phyloP scores from a whole-genome alignment of 2,329 filamentous ascomycete species.

The Aspergillus fischeri region DNA sequence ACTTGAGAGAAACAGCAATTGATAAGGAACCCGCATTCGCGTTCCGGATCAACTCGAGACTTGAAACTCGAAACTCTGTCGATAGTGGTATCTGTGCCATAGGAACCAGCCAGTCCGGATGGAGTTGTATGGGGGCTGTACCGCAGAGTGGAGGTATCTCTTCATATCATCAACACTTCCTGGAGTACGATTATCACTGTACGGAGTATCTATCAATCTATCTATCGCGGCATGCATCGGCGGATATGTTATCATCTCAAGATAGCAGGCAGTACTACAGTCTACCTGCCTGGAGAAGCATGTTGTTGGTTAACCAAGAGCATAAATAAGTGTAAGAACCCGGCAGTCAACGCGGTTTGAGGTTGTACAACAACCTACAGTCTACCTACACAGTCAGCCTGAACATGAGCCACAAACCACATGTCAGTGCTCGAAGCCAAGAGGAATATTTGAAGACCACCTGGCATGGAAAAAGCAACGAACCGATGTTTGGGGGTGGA shows the following conservation, averaged over 20 bases:
- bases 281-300: not conserved
- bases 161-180: not conserved
- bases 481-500: not conserved
- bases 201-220: too few relatives aligned
- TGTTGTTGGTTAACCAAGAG: not conserved
- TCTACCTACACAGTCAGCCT: not conserved
- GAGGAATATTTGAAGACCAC: not conserved
- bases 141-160: not conserved
- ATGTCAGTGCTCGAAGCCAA: not conserved
- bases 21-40: constrained; percentile 1
- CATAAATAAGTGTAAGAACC: not conserved
- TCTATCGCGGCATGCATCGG: not conserved
- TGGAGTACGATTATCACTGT: not conserved
- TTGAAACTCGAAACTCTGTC: not conserved
- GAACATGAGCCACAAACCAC: not conserved
- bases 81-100: not conserved
- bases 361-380: not conserved
- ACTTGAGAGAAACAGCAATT: constrained; percentile 15
- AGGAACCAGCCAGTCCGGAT: not conserved
- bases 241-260: not conserved
- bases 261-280: not conserved
- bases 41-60: not conserved
- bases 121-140: not conserved
- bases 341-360: not conserved
- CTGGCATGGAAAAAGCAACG: not conserved